Percentiles rank a stretch among this genome's conserved stretches.
phyloP scores from a whole-genome alignment of 129 eudicot genomes.

The Tagetes patula region DNA sequence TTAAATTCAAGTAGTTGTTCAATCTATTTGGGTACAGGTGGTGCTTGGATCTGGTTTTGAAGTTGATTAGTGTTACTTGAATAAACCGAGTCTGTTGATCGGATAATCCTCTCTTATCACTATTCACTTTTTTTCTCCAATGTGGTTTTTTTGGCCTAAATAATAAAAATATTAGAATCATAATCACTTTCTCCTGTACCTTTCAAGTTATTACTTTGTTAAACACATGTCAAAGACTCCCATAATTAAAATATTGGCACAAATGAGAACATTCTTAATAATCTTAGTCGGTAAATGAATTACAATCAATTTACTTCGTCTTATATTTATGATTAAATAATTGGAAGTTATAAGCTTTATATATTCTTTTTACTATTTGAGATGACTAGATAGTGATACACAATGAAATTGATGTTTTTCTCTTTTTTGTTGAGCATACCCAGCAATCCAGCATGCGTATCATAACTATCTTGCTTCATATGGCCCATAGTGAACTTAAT shows the following conservation, averaged over 20 bases:
- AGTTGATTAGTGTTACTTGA: not conserved
- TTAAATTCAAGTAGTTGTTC: not conserved
- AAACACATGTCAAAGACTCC: constrained; percentile 1
- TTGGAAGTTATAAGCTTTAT: not conserved
- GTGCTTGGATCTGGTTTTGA: not conserved
- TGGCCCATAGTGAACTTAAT: not conserved
- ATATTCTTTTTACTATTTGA: not conserved
- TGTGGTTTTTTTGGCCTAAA: not conserved
- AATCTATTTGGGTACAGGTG: not conserved
- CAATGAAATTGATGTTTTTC: too few species aligned
- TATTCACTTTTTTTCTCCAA: not conserved
- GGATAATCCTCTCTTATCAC: not conserved
- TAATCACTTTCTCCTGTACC: not conserved
- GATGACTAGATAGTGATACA: not conserved
- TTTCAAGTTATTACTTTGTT: not conserved
- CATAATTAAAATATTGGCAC: not conserved
- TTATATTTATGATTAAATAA: not conserved
- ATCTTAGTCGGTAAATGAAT: not conserved
- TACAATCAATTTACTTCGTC: not conserved
- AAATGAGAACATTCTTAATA: not conserved
- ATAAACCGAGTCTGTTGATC: not conserved
- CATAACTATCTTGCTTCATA: not conserved
- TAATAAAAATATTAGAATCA: not conserved
- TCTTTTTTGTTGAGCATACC: too few species aligned
- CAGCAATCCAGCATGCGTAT: not conserved